These are phyloP conservation scores for Globisporangium okanoganense DNA, from an alignment of 352 stramenopile genomes.

Conservation along the genomic window DNA sequence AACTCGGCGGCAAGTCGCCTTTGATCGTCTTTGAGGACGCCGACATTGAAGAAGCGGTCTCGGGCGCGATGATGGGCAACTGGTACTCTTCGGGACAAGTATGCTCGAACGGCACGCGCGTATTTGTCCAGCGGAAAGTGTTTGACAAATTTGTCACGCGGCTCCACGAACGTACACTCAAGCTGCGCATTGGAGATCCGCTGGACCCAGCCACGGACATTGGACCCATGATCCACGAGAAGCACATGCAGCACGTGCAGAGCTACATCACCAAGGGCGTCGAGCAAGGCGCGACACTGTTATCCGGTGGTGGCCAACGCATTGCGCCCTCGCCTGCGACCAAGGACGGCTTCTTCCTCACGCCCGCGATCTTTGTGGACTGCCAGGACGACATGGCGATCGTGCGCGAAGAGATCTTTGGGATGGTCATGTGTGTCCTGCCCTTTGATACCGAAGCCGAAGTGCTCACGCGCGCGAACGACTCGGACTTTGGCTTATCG, in stretches of 20 bases:
- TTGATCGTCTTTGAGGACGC: slow-evolving; percentile 87
- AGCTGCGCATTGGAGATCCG: slow-evolving; percentile 80
- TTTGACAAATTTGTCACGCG: slow-evolving; percentile 76
- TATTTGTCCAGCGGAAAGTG: slow-evolving; percentile 86
- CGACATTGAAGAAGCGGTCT: slow-evolving; percentile 77
- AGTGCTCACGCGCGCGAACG: slow-evolving; percentile 75
- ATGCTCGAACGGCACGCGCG: slow-evolving; percentile 87
- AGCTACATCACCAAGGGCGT: slow-evolving; percentile 60
- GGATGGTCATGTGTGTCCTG: slow-evolving; percentile 79
- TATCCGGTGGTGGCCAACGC: slow-evolving; percentile 51
- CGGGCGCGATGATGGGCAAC: slow-evolving; percentile 80
- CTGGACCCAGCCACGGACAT: slow-evolving; percentile 78
- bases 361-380: slow-evolving; percentile 89
- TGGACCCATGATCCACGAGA: slow-evolving; percentile 83
- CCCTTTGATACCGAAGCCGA: slow-evolving; percentile 77
- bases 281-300: slow-evolving; percentile 52
- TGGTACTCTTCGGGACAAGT: slow-evolving; percentile 89
- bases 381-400: slow-evolving; percentile 88
- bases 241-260: slow-evolving; percentile 77
- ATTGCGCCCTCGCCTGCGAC: slow-evolving; percentile 37
- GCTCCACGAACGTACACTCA: slow-evolving; percentile 76
- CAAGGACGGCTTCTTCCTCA: slow-evolving; percentile 84
- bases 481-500: slow-evolving; percentile 75
- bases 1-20: slow-evolving; percentile 87
- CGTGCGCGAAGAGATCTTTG: slow-evolving; percentile 80